Evolutionary conservation across 176 grass and related monocot species (phyloP), one percentile per base, ranked within the genome.

Genomic region (Alloteropsis semialata): DNA sequence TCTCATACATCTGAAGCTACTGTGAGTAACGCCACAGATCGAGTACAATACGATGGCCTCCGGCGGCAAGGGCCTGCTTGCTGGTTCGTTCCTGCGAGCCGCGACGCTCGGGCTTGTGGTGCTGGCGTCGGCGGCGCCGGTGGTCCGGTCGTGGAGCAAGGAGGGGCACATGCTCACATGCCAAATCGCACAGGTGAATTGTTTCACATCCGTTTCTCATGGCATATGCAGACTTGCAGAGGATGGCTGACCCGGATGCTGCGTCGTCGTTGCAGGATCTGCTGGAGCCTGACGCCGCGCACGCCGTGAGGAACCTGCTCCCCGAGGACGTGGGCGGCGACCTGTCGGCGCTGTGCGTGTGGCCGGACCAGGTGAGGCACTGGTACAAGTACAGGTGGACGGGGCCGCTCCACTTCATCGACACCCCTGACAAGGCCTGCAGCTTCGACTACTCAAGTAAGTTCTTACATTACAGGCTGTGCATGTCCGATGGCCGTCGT

Each of bases 91-190:
- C n/a, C 6, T 55, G 19, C 82, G 75, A 7, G 33, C 77, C 0
- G 50, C 67, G 57, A 54, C 79, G 34, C 43, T 92, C 36, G 63
- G 22, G 11, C 41, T 86, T 83, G 49, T 84, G 84, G 65, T 89
- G 8, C 71, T 96, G 15, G 72, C 79, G 19, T 89, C 63, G 49
- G 67, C 64, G 64, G 77, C 92, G 58, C 88, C 95, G 22, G 85
- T 24, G 57, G 90, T 34, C 5, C 49, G 32, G 56, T 85, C 88
- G 0, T 97, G 92, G 95, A 94, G 95, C 95, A 87, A 92, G 22
- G 95, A 97, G 69, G 95, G 92, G 0, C 95, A 97, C 82, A 85
- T 78, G 79, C 74, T 97, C n/a, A 94, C 92, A 9, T 97, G 95
- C 87, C 84, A 78, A 58, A 97, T 97, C 75, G 95, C 95, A 0